Evolutionary conservation across 2,329 filamentous ascomycete species (phyloP).

Genomic region (Diaporthe vexans): DNA sequence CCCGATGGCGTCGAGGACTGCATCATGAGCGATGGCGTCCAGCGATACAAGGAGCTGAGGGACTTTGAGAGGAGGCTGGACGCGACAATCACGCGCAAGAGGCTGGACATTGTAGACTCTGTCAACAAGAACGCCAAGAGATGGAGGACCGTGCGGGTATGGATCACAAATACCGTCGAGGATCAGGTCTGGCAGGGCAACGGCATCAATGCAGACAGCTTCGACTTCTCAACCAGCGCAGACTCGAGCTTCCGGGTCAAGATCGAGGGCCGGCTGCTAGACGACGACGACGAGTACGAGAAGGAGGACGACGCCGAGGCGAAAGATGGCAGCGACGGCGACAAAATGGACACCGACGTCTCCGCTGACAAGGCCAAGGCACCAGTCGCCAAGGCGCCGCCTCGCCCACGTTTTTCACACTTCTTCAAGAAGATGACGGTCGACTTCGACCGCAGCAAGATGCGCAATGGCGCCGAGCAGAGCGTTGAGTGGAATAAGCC

Average conservation of each 20-base stretch:
- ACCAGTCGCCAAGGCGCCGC: constrained; percentile 55
- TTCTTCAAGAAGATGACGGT: constrained; percentile 87
- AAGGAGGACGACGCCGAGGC: constrained; percentile 62
- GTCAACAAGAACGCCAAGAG: constrained; percentile 82
- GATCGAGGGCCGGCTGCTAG: constrained; percentile 88
- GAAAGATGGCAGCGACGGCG: constrained; percentile 66
- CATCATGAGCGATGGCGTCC: constrained; percentile 84
- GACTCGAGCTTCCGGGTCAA: constrained; percentile 90
- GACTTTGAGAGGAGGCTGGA: constrained; percentile 91
- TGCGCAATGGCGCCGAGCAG: constrained; percentile 67
- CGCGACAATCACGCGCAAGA: constrained; percentile 93
- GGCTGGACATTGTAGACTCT: constrained; percentile 89
- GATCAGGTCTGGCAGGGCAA: constrained; percentile 92
- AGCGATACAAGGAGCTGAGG: constrained; percentile 85
- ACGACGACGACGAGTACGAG: constrained; percentile 73
- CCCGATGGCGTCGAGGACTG: constrained; percentile 90
- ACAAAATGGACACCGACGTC: constrained; percentile 47
- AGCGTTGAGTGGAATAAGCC: constrained; percentile 91
- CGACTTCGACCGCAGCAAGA: constrained; percentile 76
- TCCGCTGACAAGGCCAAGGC: constrained; percentile 54
- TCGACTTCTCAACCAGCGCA: constrained; percentile 83
- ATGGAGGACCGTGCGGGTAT: constrained; percentile 88
- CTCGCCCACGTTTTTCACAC: constrained; percentile 74
- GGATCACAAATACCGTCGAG: constrained; percentile 95
- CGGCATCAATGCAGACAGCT: constrained; percentile 77